phyloP scores from a whole-genome alignment of 2,329 filamentous ascomycete genomes.

The Zymoseptoria ardabiliae region DNA sequence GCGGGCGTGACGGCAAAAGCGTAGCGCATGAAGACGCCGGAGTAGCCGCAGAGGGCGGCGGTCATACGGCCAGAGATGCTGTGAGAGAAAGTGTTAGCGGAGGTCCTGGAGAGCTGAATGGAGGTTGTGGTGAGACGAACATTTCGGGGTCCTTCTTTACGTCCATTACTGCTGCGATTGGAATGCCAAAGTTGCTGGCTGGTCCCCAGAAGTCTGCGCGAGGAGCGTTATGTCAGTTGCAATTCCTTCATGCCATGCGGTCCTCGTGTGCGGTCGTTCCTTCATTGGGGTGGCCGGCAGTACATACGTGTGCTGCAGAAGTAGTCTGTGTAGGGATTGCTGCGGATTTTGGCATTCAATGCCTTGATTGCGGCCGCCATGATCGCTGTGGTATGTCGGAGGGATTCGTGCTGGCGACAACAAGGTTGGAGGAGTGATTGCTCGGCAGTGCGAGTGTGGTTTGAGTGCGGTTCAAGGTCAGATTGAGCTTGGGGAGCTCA shows the following conservation, averaged over 20 bases:
- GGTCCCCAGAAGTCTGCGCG: slow-evolving; percentile 44
- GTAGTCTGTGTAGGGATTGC: slow-evolving; percentile 41
- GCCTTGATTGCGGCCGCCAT: slow-evolving; percentile 50
- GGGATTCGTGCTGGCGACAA: background rate
- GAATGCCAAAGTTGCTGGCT: slow-evolving; percentile 45
- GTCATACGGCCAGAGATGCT: slow-evolving; percentile 63
- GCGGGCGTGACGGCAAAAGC: slow-evolving; percentile 54
- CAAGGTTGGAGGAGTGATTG: background rate
- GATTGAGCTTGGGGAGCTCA: background rate
- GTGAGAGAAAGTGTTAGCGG: slow-evolving; percentile 4
- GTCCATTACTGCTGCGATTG: slow-evolving; percentile 47
- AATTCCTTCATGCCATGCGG: background rate
- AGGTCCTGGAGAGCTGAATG: background rate
- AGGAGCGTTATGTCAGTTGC: slow-evolving; percentile 14
- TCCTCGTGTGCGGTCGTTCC: background rate
- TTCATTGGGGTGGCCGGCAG: background rate
- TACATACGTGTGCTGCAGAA: slow-evolving; percentile 47
- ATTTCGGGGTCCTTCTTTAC: slow-evolving; percentile 48
- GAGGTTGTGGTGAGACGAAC: slow-evolving; percentile 28
- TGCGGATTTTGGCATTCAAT: slow-evolving; percentile 46
- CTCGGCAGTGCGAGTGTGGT: background rate
- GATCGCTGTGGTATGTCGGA: background rate
- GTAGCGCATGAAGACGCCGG: slow-evolving; percentile 60
- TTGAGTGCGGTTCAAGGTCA: background rate
- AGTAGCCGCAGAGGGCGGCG: slow-evolving; percentile 53